Base-by-base conservation (phyloP, 1,284 basidiomycete species). In the Ganoderma multipileum region DNA sequence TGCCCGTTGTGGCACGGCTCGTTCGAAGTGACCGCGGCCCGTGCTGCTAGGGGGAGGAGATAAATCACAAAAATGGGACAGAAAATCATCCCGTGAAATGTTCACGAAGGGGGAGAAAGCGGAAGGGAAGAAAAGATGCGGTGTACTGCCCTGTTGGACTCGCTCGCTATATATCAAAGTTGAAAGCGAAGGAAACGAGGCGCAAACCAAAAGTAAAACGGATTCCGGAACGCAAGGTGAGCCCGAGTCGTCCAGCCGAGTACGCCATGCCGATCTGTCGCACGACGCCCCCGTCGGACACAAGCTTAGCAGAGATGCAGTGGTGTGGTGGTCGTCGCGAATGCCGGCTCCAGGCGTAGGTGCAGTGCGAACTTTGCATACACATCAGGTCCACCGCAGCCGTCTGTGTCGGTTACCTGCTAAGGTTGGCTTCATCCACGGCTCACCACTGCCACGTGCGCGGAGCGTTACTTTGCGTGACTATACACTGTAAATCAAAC, bases 1-100 rank as follows among this genome's bases (percentile, higher is more conserved):
- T 52, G 12, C 12, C 70, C 70, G 20, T 33, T 33, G 28, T 66
- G 65, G 26, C 70, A 71, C 7, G 70, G 65, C 58, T 65, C 50
- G 9, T 52, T 52, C 50, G 0, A 28, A 39, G 20, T 42, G 23
- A 47, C 61, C 61, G 66, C 55, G 2, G 60, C 69, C 52, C 26
- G 30, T 36, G 38, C 57, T 5, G 30, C 28, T 18, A 60, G 6
- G 14, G 64, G 30, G 18, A 65, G 14, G 30, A 52, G 50, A 28
- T 3, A 28, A 18, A 2, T 11, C 5, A 11, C 23, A 23, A 52
- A 28, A 28, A 52, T 52, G 8, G 12, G 16, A 52, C 1, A 28
- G 50, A 28, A 11, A 28, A 52, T 6, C 50, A 52, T 52, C 12
- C 26, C 6, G 26, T 16, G 12, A 28, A 14, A 9, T 12, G 8